Evolutionary conservation across 2,329 filamentous ascomycete genomes (phyloP).

Genomic region (Onygena corvina): DNA sequence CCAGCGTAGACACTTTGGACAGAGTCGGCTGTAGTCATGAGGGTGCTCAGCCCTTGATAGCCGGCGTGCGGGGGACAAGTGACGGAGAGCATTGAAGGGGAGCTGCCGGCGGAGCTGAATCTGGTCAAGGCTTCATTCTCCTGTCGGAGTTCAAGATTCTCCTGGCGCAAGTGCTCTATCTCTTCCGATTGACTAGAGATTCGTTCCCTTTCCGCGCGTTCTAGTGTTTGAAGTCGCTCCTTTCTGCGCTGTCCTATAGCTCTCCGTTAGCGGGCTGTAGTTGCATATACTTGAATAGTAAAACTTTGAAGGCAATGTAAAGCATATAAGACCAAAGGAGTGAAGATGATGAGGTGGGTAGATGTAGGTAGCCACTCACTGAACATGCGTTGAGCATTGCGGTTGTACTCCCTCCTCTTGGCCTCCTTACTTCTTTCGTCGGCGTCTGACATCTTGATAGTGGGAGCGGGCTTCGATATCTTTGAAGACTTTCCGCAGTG

Average conservation of each 20-base stretch:
- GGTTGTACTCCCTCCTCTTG: constrained; percentile 26
- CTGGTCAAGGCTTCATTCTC: constrained; percentile 32
- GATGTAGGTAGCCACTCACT: constrained; percentile 23
- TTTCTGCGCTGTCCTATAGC: constrained; percentile 34
- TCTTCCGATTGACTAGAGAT: constrained; percentile 31
- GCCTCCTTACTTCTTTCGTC: constrained; percentile 20
- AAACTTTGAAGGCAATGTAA: no score
- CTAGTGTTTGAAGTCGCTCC: constrained; percentile 35
- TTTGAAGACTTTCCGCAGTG: no score
- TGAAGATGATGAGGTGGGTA: constrained; percentile 8
- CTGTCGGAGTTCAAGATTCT: constrained; percentile 30
- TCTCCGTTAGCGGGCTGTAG: not conserved
- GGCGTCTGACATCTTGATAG: constrained; percentile 21
- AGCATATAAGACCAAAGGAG: not conserved
- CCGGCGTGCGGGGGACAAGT: not conserved
- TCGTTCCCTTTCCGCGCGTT: constrained; percentile 33
- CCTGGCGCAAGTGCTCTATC: constrained; percentile 31
- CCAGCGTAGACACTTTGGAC: not conserved
- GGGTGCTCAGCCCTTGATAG: not conserved
- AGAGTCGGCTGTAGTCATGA: not conserved
- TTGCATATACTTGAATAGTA: not conserved
- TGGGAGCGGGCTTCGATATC: not conserved
- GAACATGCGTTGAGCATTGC: constrained; percentile 36
- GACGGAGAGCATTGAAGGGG: constrained; percentile 11
- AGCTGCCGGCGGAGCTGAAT: constrained; percentile 24